Conservation (phyloP, 495 filamentous ascomycete species). For the Cenococcum geophilum region DNA sequence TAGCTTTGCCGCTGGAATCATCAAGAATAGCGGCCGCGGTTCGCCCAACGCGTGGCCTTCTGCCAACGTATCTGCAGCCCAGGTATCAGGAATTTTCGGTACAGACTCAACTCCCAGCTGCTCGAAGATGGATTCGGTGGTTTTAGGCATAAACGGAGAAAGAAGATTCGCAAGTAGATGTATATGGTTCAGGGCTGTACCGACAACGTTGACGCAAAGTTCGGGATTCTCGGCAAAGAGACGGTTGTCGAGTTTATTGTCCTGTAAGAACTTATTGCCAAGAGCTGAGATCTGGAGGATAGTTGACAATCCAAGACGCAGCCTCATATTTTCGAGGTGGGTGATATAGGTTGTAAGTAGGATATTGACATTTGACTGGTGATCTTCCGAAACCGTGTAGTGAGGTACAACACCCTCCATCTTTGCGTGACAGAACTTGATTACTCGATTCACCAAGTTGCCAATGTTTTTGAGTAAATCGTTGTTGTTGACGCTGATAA, state of each 20-base stretch:
- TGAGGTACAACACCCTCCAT: conserved; percentile 69
- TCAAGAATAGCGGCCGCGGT: conserved; percentile 69
- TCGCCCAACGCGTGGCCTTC: conserved; percentile 74
- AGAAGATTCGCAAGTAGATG: conserved; percentile 71
- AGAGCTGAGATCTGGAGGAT: conserved; percentile 63
- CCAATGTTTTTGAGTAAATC: conserved; percentile 85
- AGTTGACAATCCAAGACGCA: conserved; percentile 65
- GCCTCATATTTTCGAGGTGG: conserved; percentile 65
- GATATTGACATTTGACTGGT: conserved; percentile 50
- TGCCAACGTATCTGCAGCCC: conserved; percentile 54
- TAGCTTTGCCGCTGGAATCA: conserved; percentile 71
- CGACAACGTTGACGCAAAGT: conserved; percentile 67
- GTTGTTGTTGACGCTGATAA: conserved; percentile 82
- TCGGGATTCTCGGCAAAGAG: conserved; percentile 65
- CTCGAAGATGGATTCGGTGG: conserved; percentile 57
- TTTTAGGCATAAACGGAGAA: conserved; percentile 79
- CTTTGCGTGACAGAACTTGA: conserved; percentile 79
- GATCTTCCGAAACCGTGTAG: conserved; percentile 53
- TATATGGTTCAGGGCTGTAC: conserved; percentile 68
- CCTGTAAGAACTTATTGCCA: conserved; percentile 78
- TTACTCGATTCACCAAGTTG: conserved; percentile 87
- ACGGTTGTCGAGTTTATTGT: conserved; percentile 74
- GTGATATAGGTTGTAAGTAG: conserved; percentile 63
- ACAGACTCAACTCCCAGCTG: neutral
- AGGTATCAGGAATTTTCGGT: conserved; percentile 45